These are phyloP conservation scores for Starmerella apis DNA, from an alignment of 805 yeast species.

Conservation along the genomic window DNA sequence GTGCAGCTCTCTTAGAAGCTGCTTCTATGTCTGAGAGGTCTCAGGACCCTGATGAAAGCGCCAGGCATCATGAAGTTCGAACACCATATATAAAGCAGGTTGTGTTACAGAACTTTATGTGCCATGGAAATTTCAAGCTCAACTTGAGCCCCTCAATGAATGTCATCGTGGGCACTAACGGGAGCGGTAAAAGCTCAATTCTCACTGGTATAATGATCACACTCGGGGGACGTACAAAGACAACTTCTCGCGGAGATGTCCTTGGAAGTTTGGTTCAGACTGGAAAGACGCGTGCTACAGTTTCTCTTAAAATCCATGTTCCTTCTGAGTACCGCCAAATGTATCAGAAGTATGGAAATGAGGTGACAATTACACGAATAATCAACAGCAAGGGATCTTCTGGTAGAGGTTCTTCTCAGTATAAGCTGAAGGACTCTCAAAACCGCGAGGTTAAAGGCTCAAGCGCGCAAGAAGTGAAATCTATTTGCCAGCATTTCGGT, in stretches of 20 bases:
- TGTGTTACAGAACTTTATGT: conserved; percentile 36
- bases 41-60: too few relatives aligned
- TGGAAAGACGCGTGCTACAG: conserved; percentile 59
- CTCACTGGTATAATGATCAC: conserved; percentile 81
- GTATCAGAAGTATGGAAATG: conserved; percentile 53
- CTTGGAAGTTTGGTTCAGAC: conserved; percentile 63
- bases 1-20: too few relatives aligned
- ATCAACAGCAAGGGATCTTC: conserved; percentile 41
- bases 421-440: conserved; percentile 43
- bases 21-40: too few relatives aligned
- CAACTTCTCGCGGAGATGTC: conserved; percentile 73
- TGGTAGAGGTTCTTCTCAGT: conserved; percentile 31
- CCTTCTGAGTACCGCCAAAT: conserved; percentile 59
- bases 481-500: conserved; percentile 57
- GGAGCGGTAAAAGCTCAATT: conserved; percentile 84
- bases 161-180: conserved; percentile 81
- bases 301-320: conserved; percentile 46
- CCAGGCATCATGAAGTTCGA: too few relatives aligned
- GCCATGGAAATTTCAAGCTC: conserved; percentile 65
- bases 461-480: conserved; percentile 51
- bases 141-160: conserved; percentile 70
- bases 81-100: conserved; percentile 45
- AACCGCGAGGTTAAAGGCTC: conserved; percentile 43
- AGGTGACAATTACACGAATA: conserved; percentile 59
- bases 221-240: conserved; percentile 77